Evolutionary conservation across 352 stramenopile genomes (phyloP), one percentile per base, ranked within the genome.

Genomic region (Phytophthora nicotianae): DNA sequence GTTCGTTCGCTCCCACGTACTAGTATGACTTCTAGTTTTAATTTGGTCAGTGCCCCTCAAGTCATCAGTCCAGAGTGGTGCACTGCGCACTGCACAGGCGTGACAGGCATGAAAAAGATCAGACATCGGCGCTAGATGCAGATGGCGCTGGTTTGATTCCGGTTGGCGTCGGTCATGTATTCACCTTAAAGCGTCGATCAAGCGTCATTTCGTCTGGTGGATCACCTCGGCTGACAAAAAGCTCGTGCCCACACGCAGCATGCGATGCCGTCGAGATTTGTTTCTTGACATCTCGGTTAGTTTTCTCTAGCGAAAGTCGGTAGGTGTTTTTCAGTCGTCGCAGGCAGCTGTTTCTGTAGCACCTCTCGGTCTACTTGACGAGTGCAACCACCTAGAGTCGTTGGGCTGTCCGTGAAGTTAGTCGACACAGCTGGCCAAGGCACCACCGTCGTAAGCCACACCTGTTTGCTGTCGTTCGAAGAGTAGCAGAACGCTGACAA

Each of bases 251-350:
- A 50, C 38, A 43, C 19, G 38, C 24, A 58, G 50, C 24, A 40
- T 11, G 24, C 24, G 47, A 37, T 40, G 16, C 40, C 37, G 8
- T 24, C 40, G 26, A 50, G 38, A 65, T 65, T 51, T 65, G 57
- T 16, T n/a, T 56, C 32, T 60, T 40, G 19, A 62, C 60, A 68
- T 68, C 60, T 40, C 10, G 27, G 60, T 63, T 33, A 63, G 60
- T 49, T 63, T 68, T 63, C 32, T 43, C 41, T 42, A 21, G 33
- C 46, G 14, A 46, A 65, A 60, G 47, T 58, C 40, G 27, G 49
- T 29, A n/a, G 21, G 5, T 9, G 9, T 11, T 20, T 68, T 68
- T 68, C 51, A 62, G 59, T 68, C 51, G 59, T 67, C 51, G 52
- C 27, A 46, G 35, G 52, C 60, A 62, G 24, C 51, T 68, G 60